phyloP scores from a whole-genome alignment of 2,329 filamentous ascomycete species.

The Aspergillus pseudonomiae region DNA sequence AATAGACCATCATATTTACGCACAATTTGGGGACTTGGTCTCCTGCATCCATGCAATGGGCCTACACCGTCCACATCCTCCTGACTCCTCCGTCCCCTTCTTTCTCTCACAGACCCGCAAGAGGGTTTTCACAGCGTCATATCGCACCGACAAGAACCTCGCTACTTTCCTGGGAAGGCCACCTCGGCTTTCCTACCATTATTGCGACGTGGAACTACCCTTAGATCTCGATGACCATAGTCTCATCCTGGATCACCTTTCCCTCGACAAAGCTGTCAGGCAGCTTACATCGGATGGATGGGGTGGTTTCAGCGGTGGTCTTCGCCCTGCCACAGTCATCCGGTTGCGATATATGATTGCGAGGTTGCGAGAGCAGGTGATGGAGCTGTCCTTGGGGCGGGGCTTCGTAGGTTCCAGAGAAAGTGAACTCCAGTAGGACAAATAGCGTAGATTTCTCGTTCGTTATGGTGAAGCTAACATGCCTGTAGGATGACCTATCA shows the following conservation, averaged over 20 bases:
- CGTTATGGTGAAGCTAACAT: background rate
- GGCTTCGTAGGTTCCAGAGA: background rate
- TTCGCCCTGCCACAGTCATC: constrained; percentile 21
- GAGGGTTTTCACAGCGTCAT: constrained; percentile 3
- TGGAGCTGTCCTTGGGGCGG: constrained; percentile 25
- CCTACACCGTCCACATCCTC: background rate
- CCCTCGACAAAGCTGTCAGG: constrained; percentile 14
- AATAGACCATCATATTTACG: constrained; percentile 8
- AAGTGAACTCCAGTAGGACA: background rate
- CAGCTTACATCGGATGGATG: constrained; percentile 26
- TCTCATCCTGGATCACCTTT: constrained; percentile 9
- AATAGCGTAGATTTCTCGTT: background rate
- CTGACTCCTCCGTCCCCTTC: background rate
- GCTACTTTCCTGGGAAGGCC: constrained; percentile 12
- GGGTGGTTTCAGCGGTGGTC: constrained; percentile 14
- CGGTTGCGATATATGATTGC: constrained; percentile 26
- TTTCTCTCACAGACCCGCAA: constrained; percentile 10
- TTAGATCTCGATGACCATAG: constrained; percentile 6
- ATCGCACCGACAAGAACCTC: constrained; percentile 12
- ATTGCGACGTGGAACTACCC: constrained; percentile 8
- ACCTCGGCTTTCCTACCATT: constrained; percentile 9
- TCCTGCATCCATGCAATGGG: constrained; percentile 5
- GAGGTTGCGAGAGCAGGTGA: constrained; percentile 26
- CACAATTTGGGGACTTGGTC: constrained; percentile 7
- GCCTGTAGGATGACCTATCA: constrained; percentile 6